phyloP scores from a whole-genome alignment of 805 yeast genomes.

The Lipomyces kockii region DNA sequence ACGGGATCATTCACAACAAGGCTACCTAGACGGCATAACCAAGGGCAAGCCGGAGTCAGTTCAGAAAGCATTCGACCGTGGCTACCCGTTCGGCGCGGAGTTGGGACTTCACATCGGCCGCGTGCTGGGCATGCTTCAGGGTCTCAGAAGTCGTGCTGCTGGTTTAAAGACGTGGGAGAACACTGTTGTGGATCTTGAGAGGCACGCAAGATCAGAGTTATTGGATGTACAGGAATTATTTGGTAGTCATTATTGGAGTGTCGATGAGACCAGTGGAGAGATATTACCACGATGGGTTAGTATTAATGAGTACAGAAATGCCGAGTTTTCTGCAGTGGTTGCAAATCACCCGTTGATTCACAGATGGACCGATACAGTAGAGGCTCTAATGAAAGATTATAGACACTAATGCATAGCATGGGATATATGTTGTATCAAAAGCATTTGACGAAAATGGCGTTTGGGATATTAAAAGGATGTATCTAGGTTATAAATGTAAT shows the following conservation, averaged over 20 bases:
- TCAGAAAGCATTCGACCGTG: slow-evolving; percentile 81
- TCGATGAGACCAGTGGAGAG: slow-evolving; percentile 20
- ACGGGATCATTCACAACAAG: slow-evolving; percentile 73
- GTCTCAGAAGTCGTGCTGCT: slow-evolving; percentile 36
- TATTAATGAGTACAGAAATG: neutral
- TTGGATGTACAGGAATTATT: slow-evolving; percentile 20
- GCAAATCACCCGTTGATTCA: slow-evolving; percentile 49
- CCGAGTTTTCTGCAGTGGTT: slow-evolving; percentile 22
- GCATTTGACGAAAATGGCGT: neutral
- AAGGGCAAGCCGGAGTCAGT: slow-evolving; percentile 67
- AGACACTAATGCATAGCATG: neutral
- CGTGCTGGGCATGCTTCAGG: slow-evolving; percentile 61
- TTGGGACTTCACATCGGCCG: slow-evolving; percentile 70
- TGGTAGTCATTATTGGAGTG: slow-evolving; percentile 19
- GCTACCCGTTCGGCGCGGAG: slow-evolving; percentile 74
- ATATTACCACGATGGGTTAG: slow-evolving; percentile 19
- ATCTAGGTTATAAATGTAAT: too few species aligned
- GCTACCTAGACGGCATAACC: slow-evolving; percentile 81
- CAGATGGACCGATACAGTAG: slow-evolving; percentile 51
- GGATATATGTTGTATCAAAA: neutral
- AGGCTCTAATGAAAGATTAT: slow-evolving; percentile 8
- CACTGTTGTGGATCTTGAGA: slow-evolving; percentile 11
- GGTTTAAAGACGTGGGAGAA: neutral
- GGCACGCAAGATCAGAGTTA: slow-evolving; percentile 14
- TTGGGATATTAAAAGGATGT: neutral